A percentile compares a stretch with the other conserved stretches of the same genome.
Conservation (phyloP, 345 rosid species). For the Dovyalis caffra region DNA sequence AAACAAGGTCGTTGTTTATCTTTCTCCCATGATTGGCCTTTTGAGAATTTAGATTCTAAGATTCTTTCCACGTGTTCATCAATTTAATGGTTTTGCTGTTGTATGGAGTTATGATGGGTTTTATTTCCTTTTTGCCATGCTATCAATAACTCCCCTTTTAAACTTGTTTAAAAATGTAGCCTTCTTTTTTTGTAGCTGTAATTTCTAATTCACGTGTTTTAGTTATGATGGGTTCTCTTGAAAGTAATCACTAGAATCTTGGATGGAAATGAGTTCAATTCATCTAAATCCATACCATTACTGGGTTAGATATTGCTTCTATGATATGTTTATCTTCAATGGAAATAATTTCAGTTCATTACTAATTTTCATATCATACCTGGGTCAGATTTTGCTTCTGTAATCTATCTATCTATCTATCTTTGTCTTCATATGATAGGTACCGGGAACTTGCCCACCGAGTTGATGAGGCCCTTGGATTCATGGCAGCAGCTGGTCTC, state of each 20-base stretch:
- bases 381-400: constrained; percentile 4
- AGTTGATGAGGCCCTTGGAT: constrained; percentile 35
- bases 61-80: background rate
- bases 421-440: constrained; percentile 16
- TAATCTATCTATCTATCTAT: background rate
- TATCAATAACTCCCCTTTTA: background rate
- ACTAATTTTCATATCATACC: background rate
- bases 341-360: background rate
- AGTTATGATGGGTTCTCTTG: background rate
- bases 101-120: background rate
- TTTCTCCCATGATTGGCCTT: background rate
- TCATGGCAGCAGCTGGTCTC: constrained; percentile 34
- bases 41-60: background rate
- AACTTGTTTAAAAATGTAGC: background rate
- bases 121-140: background rate
- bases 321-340: background rate
- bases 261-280: background rate
- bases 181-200: background rate
- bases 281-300: background rate
- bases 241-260: background rate
- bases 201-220: background rate
- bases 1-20: background rate
- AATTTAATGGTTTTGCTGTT: background rate
- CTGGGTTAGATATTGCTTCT: background rate
- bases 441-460: constrained; percentile 31